Base-by-base conservation (phyloP, 495 filamentous ascomycete species). In the Aspergillus incahuasiensis region DNA sequence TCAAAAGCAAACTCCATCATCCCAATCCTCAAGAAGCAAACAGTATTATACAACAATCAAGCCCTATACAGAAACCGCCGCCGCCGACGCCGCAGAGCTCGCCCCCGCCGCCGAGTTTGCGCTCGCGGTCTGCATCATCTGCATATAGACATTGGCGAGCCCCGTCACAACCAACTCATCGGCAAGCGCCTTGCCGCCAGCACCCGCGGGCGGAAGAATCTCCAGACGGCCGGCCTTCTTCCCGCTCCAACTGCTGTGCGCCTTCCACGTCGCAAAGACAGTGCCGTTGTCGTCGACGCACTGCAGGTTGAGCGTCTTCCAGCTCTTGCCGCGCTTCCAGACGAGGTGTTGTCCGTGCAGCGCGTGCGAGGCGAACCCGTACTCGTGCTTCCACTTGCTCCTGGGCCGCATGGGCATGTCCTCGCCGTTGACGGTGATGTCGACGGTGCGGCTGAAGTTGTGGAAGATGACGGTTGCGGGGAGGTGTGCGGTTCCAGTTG, bases 151-250 rank as follows among this genome's bases (percentile, higher is more conserved):
- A 46, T 57, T 20, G 3, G 59, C 59, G 20, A 61, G 32, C 43
- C 59, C 59, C 0, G 59, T 57, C 1, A 61, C 59, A 19, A 61
- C 59, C 12, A 61, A 12, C 39, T 61, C 59, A 47, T 61, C 59
- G 8, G 24, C 47, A 2, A 57, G 2, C 18, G 11, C 32, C 6
- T 50, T 40, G 1, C 12, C 30, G 2, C 25, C 40, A 8, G 1
- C 12, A 1, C 6, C 21, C 18, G 32, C 3, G 8, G 20, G 40
- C 21, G 22, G 21, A 4, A 28, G 18, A 30, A 59, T 11, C 43
- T 60, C 58, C 12, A 60, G 21, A 21, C 35, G 11, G n/a, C 58
- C 58, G 0, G 58, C 38, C 34, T 60, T 60, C 19, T 49, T 60
- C 48, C n/a, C 12, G 11, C 41, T 60, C 44, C 38, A 50, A 6